Percentiles rank a stretch among this genome's conserved stretches.
These are phyloP conservation scores for Lipomyces kockii DNA, from an alignment of 805 yeast genomes.

Conservation along the genomic window DNA sequence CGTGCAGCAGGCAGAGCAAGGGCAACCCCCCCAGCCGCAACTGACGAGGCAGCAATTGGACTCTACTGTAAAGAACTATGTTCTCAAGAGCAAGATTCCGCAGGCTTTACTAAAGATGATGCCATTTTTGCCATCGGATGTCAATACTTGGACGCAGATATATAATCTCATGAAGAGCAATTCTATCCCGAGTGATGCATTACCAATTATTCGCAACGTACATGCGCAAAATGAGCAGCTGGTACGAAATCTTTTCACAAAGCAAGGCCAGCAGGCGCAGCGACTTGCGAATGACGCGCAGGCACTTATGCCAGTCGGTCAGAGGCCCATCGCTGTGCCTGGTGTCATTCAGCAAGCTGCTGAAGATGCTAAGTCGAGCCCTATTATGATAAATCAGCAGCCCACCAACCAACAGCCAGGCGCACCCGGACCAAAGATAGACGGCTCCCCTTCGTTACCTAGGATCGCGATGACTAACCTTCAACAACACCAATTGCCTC, in stretches of 20 bases:
- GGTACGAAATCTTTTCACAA: conserved; percentile 29
- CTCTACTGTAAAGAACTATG: conserved; percentile 34
- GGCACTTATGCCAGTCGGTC: not conserved
- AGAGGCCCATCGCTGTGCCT: not conserved
- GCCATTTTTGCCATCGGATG: conserved; percentile 77
- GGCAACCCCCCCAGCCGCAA: not conserved
- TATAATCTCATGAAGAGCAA: conserved; percentile 65
- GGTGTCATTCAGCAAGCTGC: not conserved
- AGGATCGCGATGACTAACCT: not conserved
- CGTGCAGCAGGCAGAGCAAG: conserved; percentile 9
- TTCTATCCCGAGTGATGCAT: conserved; percentile 60
- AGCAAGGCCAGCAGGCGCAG: conserved; percentile 25
- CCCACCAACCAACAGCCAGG: not conserved
- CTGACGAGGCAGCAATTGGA: conserved; percentile 36
- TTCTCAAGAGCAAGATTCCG: conserved; percentile 75
- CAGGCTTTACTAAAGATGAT: conserved; percentile 64
- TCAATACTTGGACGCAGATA: conserved; percentile 80
- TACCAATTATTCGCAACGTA: conserved; percentile 65
- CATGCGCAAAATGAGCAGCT: conserved; percentile 52
- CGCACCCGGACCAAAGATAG: not conserved
- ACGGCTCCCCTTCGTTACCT: conserved; percentile 8
- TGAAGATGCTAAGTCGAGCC: conserved; percentile 9
- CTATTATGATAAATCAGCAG: conserved; percentile 6
- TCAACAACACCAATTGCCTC: conserved; percentile 25
- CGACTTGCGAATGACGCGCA: conserved; percentile 16